phyloP scores from a whole-genome alignment of 2,329 filamentous ascomycete species.

The Diplodia corticola region DNA sequence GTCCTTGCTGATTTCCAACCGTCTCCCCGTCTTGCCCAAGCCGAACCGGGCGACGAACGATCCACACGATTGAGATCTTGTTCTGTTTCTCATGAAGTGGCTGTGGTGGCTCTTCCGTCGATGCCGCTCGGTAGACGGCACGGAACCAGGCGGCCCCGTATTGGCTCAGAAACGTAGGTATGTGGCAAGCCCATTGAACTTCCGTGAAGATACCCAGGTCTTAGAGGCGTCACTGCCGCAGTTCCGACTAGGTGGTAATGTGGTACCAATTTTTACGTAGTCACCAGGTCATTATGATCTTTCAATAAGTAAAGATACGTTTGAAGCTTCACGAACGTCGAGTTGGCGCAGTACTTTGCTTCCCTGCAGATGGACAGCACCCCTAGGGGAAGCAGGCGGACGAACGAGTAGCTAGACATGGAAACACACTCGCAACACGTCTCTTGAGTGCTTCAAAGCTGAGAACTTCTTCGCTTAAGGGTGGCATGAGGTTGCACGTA shows the following conservation, averaged over 20 bases:
- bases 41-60: neutral
- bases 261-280: neutral
- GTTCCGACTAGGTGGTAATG: neutral
- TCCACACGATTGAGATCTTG: too few relatives aligned
- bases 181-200: neutral
- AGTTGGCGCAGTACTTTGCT: neutral
- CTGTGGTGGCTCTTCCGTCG: neutral
- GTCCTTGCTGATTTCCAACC: neutral
- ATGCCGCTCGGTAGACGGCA: neutral
- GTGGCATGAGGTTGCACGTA: constrained; percentile 5
- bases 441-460: neutral
- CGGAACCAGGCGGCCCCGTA: neutral
- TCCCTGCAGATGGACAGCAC: neutral
- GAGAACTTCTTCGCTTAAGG: neutral
- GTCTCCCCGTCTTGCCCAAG: neutral
- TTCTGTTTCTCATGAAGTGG: neutral
- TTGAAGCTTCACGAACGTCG: neutral
- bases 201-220: neutral
- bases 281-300: neutral
- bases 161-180: neutral
- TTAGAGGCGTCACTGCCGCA: neutral
- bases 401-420: neutral
- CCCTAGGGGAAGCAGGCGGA: neutral
- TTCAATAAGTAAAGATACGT: neutral
- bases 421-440: neutral